phyloP scores from a whole-genome alignment of 2,329 filamentous ascomycete species.

The Botrytis deweyae region DNA sequence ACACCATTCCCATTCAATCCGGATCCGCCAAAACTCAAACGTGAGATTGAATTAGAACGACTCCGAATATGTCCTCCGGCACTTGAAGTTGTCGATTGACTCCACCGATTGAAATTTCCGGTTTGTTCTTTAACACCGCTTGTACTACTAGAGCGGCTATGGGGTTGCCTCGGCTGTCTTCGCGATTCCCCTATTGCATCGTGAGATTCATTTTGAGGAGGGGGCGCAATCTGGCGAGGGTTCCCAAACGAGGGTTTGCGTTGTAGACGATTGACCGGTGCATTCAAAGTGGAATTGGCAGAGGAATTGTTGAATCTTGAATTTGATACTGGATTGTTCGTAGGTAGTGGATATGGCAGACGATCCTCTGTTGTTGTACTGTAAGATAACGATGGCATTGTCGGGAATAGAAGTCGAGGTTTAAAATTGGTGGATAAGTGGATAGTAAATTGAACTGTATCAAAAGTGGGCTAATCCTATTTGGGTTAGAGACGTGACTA shows the following conservation, averaged over 20 bases:
- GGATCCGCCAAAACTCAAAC: slow-evolving; percentile 31
- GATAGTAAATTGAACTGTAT: slow-evolving; percentile 14
- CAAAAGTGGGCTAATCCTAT: slow-evolving; percentile 15
- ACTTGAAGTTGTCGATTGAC: slow-evolving; percentile 52
- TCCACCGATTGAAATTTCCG: slow-evolving; percentile 54
- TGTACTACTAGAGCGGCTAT: slow-evolving; percentile 21
- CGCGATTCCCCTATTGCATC: slow-evolving; percentile 25
- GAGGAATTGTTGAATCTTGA: neutral
- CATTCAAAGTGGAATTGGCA: slow-evolving; percentile 13
- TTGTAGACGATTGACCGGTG: slow-evolving; percentile 8
- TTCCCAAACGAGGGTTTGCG: slow-evolving; percentile 19
- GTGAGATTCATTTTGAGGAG: slow-evolving; percentile 21
- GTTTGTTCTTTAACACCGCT: slow-evolving; percentile 41
- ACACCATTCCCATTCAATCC: slow-evolving; percentile 35
- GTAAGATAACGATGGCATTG: slow-evolving; percentile 22
- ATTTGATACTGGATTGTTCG: neutral
- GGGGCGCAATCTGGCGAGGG: slow-evolving; percentile 21
- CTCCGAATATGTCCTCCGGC: slow-evolving; percentile 36
- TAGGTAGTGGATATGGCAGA: slow-evolving; percentile 13
- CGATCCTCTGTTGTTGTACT: slow-evolving; percentile 22
- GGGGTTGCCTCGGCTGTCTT: slow-evolving; percentile 38
- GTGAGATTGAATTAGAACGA: slow-evolving; percentile 22
- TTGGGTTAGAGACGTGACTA: slow-evolving; percentile 13
- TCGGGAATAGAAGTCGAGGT: slow-evolving; percentile 17
- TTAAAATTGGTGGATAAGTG: slow-evolving; percentile 17